Evolutionary conservation across 2,329 filamentous ascomycete genomes (phyloP), one percentile per base, ranked within the genome.

Genomic region (Clonostachys rosea): DNA sequence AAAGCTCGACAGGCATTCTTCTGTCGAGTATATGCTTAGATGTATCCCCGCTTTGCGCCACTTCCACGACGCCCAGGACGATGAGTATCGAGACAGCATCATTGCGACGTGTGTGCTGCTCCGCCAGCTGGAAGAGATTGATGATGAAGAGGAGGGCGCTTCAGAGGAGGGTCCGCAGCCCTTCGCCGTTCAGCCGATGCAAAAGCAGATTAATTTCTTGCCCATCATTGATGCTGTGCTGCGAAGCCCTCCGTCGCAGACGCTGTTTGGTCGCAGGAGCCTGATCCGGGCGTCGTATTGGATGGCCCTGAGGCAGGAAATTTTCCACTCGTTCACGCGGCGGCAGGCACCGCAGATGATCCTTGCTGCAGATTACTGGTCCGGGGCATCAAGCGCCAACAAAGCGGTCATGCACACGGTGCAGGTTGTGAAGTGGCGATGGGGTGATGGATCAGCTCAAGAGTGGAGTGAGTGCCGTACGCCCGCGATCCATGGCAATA

Each of bases 321-420:
- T 70, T 5, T 70, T 66, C 47, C 65, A 70, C 43, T 68, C 67
- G 0, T 66, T 70, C 36, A 70, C 66, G 3, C 60, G 64, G 34
- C 56, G 59, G 8, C 63, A 69, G 11, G 58, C 66, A 1, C 67
- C 67, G 0, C 65, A 69, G 50, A 60, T 70, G 39, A 58, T 62
- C 4, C 57, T 69, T 0, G 60, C 61, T 2, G 54, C 60, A 0
- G 64, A 64, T 10, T 60, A 65, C 18, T 66, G 65, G 42, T 56
- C 59, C 5, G 59, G 56, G 3, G 62, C 66, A 1, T 66, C 66
- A 1, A 61, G 58, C 9, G 67, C 66, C 2, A 70, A 70, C 53
- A 65, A 65, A 49, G 62, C 66, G 13, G 66, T 70, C 6, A 61
- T 69, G 56, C 67, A 70, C 47, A 69, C 67, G 8, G 66, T 67